phyloP scores from a whole-genome alignment of 768 basidiomycete species.

The Cystobasidium onofrii region DNA sequence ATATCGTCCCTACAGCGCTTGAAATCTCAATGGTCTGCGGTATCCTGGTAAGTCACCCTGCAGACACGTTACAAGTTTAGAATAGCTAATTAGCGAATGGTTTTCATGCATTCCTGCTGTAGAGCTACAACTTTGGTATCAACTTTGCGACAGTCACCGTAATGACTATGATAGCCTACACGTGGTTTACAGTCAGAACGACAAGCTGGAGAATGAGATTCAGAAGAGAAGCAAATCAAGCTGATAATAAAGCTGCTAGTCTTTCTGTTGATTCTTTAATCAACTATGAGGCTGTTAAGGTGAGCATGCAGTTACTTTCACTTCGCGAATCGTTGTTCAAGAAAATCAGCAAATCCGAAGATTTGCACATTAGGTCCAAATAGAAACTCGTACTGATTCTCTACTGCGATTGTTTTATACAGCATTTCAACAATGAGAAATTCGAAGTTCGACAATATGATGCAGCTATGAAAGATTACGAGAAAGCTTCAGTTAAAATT shows the following conservation, averaged over 20 bases:
- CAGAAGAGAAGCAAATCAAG: constrained; percentile 86
- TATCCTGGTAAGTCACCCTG: constrained; percentile 66
- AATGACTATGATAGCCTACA: constrained; percentile 75
- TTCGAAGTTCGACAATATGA: constrained; percentile 89
- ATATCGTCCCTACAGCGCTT: constrained; percentile 88
- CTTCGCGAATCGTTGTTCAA: background rate
- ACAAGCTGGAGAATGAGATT: constrained; percentile 94
- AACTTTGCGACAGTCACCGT: constrained; percentile 88
- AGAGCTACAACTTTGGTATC: constrained; percentile 98
- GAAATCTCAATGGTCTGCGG: constrained; percentile 96
- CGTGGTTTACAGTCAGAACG: constrained; percentile 93
- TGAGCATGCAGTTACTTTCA: background rate
- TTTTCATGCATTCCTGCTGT: constrained; percentile 16
- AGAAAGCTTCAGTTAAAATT: constrained; percentile 86
- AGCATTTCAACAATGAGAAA: constrained; percentile 93
- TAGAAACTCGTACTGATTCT: too few species aligned
- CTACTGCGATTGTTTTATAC: background rate
- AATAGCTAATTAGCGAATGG: constrained; percentile 1
- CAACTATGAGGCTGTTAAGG: constrained; percentile 95
- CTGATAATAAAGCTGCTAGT: constrained; percentile 92
- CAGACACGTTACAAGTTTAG: background rate
- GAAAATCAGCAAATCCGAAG: too few species aligned
- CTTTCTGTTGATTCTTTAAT: constrained; percentile 90
- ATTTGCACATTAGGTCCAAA: too few species aligned
- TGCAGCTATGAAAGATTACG: constrained; percentile 72